These are phyloP conservation scores for Amanita inopinata DNA, from an alignment of 768 basidiomycete species.

Conservation along the genomic window DNA sequence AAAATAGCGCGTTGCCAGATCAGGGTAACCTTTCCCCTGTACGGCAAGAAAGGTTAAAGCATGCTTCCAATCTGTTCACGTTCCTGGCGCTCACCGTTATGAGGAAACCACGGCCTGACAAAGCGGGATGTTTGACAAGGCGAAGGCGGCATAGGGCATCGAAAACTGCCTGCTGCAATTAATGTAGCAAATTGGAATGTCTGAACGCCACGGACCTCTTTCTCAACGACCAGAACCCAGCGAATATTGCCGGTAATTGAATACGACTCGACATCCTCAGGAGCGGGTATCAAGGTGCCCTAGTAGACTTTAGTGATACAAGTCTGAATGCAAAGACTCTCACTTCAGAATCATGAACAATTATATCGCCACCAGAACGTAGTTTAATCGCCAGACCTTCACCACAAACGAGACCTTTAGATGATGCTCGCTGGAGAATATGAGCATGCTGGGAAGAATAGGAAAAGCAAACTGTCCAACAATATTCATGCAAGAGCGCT, in stretches of 20 bases:
- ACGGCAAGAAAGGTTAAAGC: no score
- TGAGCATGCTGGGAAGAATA: neutral
- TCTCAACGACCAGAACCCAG: slow-evolving; percentile 89
- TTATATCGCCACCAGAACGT: slow-evolving; percentile 40
- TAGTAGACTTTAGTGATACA: slow-evolving; percentile 19
- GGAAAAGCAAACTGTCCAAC: slow-evolving; percentile 29
- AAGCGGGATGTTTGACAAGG: slow-evolving; percentile 36
- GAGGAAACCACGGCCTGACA: slow-evolving; percentile 61
- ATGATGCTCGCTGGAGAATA: slow-evolving; percentile 63
- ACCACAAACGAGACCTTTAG: slow-evolving; percentile 83
- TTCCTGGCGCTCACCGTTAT: slow-evolving; percentile 48
- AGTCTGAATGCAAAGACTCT: neutral
- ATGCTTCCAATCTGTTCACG: no score
- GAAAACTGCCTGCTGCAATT: slow-evolving; percentile 74
- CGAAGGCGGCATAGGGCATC: slow-evolving; percentile 63
- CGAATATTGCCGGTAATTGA: slow-evolving; percentile 40
- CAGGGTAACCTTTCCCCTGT: slow-evolving; percentile 97
- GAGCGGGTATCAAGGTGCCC: slow-evolving; percentile 70
- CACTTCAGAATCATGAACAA: slow-evolving; percentile 51
- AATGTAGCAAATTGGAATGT: neutral
- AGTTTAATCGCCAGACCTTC: slow-evolving; percentile 50
- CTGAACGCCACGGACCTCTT: slow-evolving; percentile 52
- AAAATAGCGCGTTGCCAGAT: slow-evolving; percentile 82
- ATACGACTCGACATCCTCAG: slow-evolving; percentile 61
- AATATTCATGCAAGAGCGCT: slow-evolving; percentile 72